Conservation (phyloP, 495 filamentous ascomycete genomes). For the Penicillium paxilli region DNA sequence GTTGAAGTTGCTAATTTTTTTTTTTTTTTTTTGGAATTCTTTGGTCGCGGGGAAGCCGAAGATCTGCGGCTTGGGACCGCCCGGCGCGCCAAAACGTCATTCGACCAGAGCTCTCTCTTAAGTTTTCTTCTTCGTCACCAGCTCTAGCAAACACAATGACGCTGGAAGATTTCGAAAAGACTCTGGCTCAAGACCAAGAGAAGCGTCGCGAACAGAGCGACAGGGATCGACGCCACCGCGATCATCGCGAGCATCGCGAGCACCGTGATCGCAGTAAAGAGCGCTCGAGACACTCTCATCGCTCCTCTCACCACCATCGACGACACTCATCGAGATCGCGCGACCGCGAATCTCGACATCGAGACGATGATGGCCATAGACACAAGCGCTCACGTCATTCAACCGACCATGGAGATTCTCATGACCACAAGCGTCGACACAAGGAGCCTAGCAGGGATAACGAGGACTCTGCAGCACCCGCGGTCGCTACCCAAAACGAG, state of each 20-base stretch:
- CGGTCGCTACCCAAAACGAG: constrained; percentile 36
- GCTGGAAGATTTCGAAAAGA: constrained; percentile 57
- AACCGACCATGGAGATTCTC: constrained; percentile 42
- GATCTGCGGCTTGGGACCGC: constrained; percentile 35
- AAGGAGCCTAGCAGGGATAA: constrained; percentile 30
- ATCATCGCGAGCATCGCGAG: constrained; percentile 23
- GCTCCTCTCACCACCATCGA: constrained; percentile 40
- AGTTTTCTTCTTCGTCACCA: constrained; percentile 7
- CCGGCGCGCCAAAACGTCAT: constrained; percentile 38
- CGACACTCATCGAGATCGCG: constrained; percentile 48
- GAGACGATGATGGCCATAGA: constrained; percentile 47
- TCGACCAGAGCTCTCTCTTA: constrained; percentile 20
- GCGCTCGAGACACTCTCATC: constrained; percentile 38
- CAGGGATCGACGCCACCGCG: constrained; percentile 35
- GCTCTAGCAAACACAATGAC: constrained; percentile 38
- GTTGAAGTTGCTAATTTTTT: constrained; percentile 20
- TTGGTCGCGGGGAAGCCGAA: constrained; percentile 33
- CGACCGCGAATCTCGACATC: constrained; percentile 36
- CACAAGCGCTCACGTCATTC: constrained; percentile 57
- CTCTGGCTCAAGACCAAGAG: constrained; percentile 43
- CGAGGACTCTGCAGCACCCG: constrained; percentile 20
- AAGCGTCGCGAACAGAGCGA: constrained; percentile 33
- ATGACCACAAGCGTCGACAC: constrained; percentile 38
- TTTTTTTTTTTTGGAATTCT: constrained; percentile 31
- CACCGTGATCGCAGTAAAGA: constrained; percentile 43